Conservation (phyloP, 371 early-diverging fungal genomes). For the Haplosporangium sp. region DNA sequence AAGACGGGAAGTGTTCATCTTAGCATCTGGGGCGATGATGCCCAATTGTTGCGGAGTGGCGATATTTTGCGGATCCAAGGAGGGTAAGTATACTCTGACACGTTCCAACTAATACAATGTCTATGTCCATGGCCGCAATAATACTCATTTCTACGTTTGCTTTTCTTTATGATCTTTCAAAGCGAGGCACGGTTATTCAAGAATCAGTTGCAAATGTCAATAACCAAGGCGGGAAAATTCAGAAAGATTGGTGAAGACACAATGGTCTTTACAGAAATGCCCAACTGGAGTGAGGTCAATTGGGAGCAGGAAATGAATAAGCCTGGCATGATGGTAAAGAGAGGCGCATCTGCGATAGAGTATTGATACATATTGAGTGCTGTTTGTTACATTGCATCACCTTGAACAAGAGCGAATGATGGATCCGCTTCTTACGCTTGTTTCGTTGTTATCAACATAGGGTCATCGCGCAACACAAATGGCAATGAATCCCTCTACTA, state of each 20-base stretch:
- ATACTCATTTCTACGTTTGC: not conserved
- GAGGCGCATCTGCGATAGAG: not conserved
- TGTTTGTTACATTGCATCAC: not conserved
- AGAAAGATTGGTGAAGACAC: conserved; percentile 46
- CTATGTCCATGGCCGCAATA: not conserved
- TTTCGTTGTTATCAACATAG: conserved; percentile 11
- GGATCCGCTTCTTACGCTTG: not conserved
- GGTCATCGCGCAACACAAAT: not conserved
- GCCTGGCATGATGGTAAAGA: conserved; percentile 20
- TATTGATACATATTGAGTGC: not conserved
- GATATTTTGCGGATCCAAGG: conserved; percentile 41
- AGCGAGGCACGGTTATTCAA: conserved; percentile 38
- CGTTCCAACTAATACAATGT: not conserved
- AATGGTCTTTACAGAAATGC: conserved; percentile 24
- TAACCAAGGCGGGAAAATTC: conserved; percentile 29
- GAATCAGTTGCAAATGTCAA: conserved; percentile 26
- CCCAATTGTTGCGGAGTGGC: conserved; percentile 15
- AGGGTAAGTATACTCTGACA: conserved; percentile 20
- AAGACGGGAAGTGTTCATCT: conserved; percentile 43
- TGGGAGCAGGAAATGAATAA: conserved; percentile 30
- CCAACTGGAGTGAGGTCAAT: conserved; percentile 49
- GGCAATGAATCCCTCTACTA: conserved; percentile 7
- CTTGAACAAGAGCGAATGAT: not conserved
- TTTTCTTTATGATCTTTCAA: not conserved
- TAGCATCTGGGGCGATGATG: conserved; percentile 34